phyloP scores from a whole-genome alignment of 495 filamentous ascomycete species.

The Margaritispora aquatica region DNA sequence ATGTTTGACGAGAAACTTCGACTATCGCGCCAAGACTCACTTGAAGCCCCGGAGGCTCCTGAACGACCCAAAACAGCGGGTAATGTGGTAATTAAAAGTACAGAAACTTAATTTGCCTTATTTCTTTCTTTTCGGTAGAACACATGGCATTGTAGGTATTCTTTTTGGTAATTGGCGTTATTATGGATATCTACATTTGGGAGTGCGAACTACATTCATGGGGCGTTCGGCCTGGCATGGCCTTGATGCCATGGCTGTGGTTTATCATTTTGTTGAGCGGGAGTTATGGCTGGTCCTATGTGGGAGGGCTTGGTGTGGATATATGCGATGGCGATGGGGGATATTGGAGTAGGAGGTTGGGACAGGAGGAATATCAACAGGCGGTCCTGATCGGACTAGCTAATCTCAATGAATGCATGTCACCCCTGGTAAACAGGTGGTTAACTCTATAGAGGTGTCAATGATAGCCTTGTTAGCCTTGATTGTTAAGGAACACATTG shows the following conservation, averaged over 20 bases:
- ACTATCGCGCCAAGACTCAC: constrained; percentile 22
- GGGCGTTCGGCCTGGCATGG: neutral
- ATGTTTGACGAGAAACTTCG: constrained; percentile 67
- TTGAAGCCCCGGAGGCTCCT: neutral
- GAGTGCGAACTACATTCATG: neutral
- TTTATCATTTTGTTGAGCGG: neutral
- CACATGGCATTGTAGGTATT: neutral
- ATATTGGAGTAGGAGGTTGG: neutral
- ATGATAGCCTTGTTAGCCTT: too few relatives aligned
- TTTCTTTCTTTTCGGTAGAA: neutral
- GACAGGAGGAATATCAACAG: neutral
- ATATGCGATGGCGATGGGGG: neutral
- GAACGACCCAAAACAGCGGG: constrained; percentile 23
- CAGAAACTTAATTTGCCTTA: neutral
- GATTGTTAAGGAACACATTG: too few relatives aligned
- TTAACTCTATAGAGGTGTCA: neutral
- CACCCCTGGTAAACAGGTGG: neutral
- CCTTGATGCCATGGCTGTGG: neutral
- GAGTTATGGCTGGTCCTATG: neutral
- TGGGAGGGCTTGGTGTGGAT: neutral
- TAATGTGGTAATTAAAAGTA: constrained; percentile 2
- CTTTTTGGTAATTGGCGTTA: neutral
- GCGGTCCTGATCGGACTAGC: neutral
- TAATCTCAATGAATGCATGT: neutral
- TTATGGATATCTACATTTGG: neutral